Base-by-base conservation (phyloP, 2,329 filamentous ascomycete genomes). In the Aspergillus japonicus region DNA sequence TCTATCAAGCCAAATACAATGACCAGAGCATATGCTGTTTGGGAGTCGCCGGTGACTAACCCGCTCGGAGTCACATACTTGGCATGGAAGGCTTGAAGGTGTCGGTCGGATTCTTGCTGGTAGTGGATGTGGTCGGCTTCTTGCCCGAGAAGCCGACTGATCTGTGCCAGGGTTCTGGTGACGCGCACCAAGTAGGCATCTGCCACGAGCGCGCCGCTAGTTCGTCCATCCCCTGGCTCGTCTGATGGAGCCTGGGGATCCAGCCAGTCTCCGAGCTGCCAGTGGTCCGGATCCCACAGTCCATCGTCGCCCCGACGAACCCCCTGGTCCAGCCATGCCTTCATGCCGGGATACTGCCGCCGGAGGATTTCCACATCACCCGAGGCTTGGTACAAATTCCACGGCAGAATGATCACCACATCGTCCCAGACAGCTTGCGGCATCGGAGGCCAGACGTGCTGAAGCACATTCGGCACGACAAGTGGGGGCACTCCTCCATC, bases 251-350 rank as follows among this genome's bases (percentile, higher is more conserved):
- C 73, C 2, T 65, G 65, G 1, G 77, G 77, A 61, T 80, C 77
- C 0, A 79, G 68, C 77, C 77, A 79, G 66, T 79, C 77, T 5
- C 71, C 75, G 3, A 76, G 70, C 59, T 79, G 75, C 62, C 69
- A 75, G 6, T 68, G 63, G 0, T 65, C 62, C 4, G 66, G 62
- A 54, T 75, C 64, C 76, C 76, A 79, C 1, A 78, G 68, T 0
- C 72, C 69, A 47, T 73, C 66, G 21, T 63, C 50, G 42, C 71
- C 71, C 4, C 73, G 72, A 2, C 60, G 64, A 5, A 76, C 67
- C 1, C 72, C 74, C 5, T 65, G 61, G 47, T 78, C 75, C 8
- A 79, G 58, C 71, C 73, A 78, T 3, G 70, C 67, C 16, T 67
- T 68, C 64, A 76, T 77, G 47, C 75, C 75, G 0, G 59, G 47